Evolutionary conservation across 2,329 filamentous ascomycete species (phyloP), one percentile per base, ranked within the genome.

Genomic region (Penicillium sp.): DNA sequence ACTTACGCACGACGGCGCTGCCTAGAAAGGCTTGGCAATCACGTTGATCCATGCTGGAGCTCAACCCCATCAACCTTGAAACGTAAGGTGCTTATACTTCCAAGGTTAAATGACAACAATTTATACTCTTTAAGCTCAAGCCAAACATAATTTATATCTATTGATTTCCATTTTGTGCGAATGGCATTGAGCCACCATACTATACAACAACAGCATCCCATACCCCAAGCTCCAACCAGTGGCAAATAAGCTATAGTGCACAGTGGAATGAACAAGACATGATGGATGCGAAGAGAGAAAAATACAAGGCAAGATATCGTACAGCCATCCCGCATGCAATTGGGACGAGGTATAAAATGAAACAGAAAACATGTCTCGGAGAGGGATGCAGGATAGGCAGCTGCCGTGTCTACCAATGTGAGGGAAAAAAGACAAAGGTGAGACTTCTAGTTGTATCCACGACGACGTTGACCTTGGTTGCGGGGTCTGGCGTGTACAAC

Each of bases 401-500:
- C 39, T 45, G 27, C 33, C 14, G 22, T 49, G 48, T 27, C 47
- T 49, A 55, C 52, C 44, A 58, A 47, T 44, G 49, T 44, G 52
- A 54, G 37, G 37, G 21, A 44, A 22, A 51, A 51, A 45, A 37
- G n/a, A 27, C n/a, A 29, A 22, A 1, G 10, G 13, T 3, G 24
- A 42, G 14, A 37, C 2, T 37, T 55, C 62, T 75, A 80, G 55
- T 78, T 84, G 81, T 90, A 90, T 72, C 82, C 79, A 76, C 87
- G 87, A 67, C 83, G 79, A 71, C 93, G 86, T 82, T 93, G 96
- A 77, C 93, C 93, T 78, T 96, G 89, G 80, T 97, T 98, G 70
- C 95, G 88, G 55, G 85, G 84, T 68, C 93, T 86, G 58, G 92
- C 85, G 62, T 89, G 85, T 48, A 98, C 91, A 62, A 99, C 90